Base-by-base conservation (phyloP, 2,329 filamentous ascomycete genomes). In the Colletotrichum theobromicola region DNA sequence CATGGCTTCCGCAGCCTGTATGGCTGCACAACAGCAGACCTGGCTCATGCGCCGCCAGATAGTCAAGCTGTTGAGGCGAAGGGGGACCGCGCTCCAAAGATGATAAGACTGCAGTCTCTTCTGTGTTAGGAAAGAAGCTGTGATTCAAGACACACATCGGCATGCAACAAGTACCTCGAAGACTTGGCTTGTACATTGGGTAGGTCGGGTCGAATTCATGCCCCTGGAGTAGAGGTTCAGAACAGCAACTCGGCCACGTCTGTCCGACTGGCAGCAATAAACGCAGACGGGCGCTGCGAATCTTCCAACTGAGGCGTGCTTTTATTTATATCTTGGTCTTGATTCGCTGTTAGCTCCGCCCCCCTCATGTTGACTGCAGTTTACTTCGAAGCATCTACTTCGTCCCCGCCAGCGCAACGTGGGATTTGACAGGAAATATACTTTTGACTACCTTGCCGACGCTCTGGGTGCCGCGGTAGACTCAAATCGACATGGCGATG, bases 21-120 rank as follows among this genome's bases (percentile, higher is more conserved):
- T 28, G 18, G n/a, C 57, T 72, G 42, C 46, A 58, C 18, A 24
- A 34, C 57, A 4, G 42, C 28, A 32, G 21, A n/a, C 13, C 26
- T 30, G 30, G 24, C 16, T 13, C 18, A 30, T 5, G 55, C 46
- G 35, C 24, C 37, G 10, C 37, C 28, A 34, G 30, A 26, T 3
- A 9, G 30, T 18, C 18, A 58, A n/a, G 60, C 32, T 57, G 26
- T 26, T 34, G 7, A 58, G 16, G n/a, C 9, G 32, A 55, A 37
- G 12, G 42, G 24, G 55, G 46, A 64, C 32, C 8, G 30, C 30
- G 9, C 12, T 18, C 46, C 7, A n/a, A 21, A n/a, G 30, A 34
- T 60, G 71, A 65, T 65, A 64, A 73, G 67, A 65, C 42, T 37
- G 71, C 60, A 58, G 32, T 58, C n/a, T 58, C 3, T 64, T 65